Percentiles rank a stretch among this genome's conserved stretches.
Evolutionary conservation across 2,329 filamentous ascomycete species (phyloP).

Genomic region (Neurospora sp.): DNA sequence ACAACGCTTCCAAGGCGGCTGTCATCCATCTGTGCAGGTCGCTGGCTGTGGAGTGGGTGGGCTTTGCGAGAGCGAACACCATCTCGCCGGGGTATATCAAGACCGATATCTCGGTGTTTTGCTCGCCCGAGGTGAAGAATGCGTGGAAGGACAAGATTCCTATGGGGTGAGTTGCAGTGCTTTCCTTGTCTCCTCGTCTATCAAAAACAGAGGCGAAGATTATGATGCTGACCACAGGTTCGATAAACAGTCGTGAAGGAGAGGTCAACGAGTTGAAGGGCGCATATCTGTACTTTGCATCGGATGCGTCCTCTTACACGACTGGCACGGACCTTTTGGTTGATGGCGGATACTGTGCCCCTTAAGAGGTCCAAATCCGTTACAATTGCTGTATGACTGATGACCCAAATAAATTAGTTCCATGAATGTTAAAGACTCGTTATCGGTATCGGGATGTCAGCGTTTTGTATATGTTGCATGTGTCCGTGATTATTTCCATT

Average conservation of each 20-base stretch:
- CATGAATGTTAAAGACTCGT: not conserved
- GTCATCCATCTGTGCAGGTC: slow-evolving; percentile 53
- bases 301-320: slow-evolving; percentile 73
- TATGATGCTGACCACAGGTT: not conserved
- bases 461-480: not conserved
- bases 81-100: slow-evolving; percentile 68
- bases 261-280: slow-evolving; percentile 69
- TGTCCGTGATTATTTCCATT: not conserved
- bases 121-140: slow-evolving; percentile 54
- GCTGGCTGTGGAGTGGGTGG: slow-evolving; percentile 67
- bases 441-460: not conserved
- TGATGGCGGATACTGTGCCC: slow-evolving; percentile 61
- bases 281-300: slow-evolving; percentile 70
- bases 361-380: slow-evolving; percentile 22
- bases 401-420: not conserved
- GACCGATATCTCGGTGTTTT: slow-evolving; percentile 61
- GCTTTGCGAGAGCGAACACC: slow-evolving; percentile 62
- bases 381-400: not conserved
- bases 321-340: slow-evolving; percentile 66
- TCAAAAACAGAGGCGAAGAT: slow-evolving; percentile 4
- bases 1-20: slow-evolving; percentile 64
- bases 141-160: slow-evolving; percentile 72
- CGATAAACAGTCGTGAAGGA: slow-evolving; percentile 49
- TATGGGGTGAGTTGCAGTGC: slow-evolving; percentile 47
- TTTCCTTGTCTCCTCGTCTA: not conserved